Conservation (phyloP, 306 rosid species). For the Gillenia trifoliata region DNA sequence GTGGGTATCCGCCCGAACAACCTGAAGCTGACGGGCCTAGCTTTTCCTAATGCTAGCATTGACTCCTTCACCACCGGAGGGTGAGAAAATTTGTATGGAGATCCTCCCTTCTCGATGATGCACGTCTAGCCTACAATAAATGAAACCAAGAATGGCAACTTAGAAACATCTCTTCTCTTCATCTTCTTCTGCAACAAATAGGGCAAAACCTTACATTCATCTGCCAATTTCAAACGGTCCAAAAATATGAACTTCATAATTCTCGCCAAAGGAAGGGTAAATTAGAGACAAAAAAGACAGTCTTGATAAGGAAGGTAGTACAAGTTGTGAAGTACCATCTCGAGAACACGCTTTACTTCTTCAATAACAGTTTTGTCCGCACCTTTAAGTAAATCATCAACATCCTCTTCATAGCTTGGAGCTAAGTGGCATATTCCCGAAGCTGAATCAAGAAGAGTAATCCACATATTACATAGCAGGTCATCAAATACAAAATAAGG, state of each 20-base stretch:
- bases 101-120: constrained; percentile 66
- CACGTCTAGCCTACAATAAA: constrained; percentile 10
- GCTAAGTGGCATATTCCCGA: constrained; percentile 47
- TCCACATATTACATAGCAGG: constrained; percentile 17
- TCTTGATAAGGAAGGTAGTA: not conserved
- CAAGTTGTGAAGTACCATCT: constrained; percentile 51
- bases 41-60: constrained; percentile 15
- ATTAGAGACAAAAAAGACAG: not conserved
- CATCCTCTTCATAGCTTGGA: constrained; percentile 67
- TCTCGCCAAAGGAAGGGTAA: not conserved
- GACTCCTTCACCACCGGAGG: constrained; percentile 87
- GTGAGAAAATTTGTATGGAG: constrained; percentile 78
- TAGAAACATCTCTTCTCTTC: not conserved
- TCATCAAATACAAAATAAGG: constrained; percentile 8
- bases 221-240: not conserved
- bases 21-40: too few species aligned
- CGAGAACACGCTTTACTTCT: constrained; percentile 81
- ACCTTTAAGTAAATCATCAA: constrained; percentile 54
- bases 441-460: constrained; percentile 24
- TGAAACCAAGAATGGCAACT: constrained; percentile 1
- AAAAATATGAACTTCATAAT: not conserved
- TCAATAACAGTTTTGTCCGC: constrained; percentile 56
- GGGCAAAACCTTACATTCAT: not conserved
- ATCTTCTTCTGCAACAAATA: not conserved
- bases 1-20: constrained; percentile 88